Evolutionary conservation across 1,284 basidiomycete species (phyloP), one percentile per base, ranked within the genome.

Genomic region (Ceratorhiza oryzae-sativae): DNA sequence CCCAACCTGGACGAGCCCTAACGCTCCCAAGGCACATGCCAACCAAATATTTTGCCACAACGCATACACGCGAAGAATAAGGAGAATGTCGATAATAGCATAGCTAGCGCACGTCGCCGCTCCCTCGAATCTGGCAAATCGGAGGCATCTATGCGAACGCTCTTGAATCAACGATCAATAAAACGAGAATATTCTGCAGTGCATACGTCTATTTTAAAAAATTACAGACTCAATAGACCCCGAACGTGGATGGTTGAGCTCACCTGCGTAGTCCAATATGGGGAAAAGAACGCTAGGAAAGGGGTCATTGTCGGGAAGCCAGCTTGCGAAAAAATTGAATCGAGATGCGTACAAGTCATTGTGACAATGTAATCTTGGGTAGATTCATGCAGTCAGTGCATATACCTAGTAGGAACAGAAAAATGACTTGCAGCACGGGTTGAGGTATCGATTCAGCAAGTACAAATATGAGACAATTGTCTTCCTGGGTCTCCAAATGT

Each of bases 401-500:
- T 34, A 32, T n/a, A 30, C 34, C 51, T 12, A 34, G 51, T 32
- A 2, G 6, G 18, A 34, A 4, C 18, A 13, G 9, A 12, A 13
- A 18, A 23, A 12, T 12, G 8, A 59, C 56, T 59, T 23, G 42
- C 56, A 59, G 18, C 56, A 59, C n/a, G 56, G 39, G 36, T 59
- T 59, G 5, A 59, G 36, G 39, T 59, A 59, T 10, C 56, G 36
- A 15, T 59, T 59, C 1, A 59, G 39, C 10, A 59, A 23, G 56
- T 59, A 59, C 10, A 59, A 10, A 42, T 59, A 59, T 13, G 56
- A 59, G 4, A 59, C 56, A 15, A 59, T 27, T 23, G 56, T 59
- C n/a, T 59, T 59, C 23, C 32, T 39, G n/a, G 56, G 56, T 41
- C 42, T 59, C 56, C 56, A 59, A 9, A 59, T 59, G 36, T 59